These are phyloP conservation scores for Thraustotheca clavata DNA, from an alignment of 352 stramenopile genomes.

Conservation along the genomic window DNA sequence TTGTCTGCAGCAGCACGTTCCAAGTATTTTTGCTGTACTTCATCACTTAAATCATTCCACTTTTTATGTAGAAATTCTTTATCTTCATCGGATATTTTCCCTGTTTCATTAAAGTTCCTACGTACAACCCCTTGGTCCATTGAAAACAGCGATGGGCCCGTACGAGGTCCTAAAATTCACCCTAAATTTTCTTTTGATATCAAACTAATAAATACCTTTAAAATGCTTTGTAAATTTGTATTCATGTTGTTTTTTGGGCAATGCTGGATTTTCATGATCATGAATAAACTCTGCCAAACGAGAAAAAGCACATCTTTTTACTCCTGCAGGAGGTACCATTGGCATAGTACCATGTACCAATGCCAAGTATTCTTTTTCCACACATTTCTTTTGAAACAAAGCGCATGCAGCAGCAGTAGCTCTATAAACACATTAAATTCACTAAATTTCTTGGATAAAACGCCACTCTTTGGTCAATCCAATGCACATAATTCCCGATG, in stretches of 20 bases:
- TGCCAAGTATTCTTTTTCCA: constrained; percentile 81
- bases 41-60: constrained; percentile 30
- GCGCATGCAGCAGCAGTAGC: constrained; percentile 50
- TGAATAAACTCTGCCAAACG: constrained; percentile 58
- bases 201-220: background rate
- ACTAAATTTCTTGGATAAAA: background rate
- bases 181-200: background rate
- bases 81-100: constrained; percentile 36
- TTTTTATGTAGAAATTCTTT: constrained; percentile 43
- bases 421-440: constrained; percentile 25
- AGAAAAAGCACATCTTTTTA: constrained; percentile 46
- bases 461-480: constrained; percentile 60
- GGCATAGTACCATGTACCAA: constrained; percentile 65
- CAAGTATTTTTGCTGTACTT: constrained; percentile 17
- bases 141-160: constrained; percentile 53
- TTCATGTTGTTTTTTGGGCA: constrained; percentile 36
- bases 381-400: constrained; percentile 70
- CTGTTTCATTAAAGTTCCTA: constrained; percentile 18
- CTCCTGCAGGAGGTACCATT: constrained; percentile 30
- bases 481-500: constrained; percentile 77
- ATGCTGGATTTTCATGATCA: constrained; percentile 60
- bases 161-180: constrained; percentile 37
- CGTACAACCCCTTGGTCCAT: constrained; percentile 50
- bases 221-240: constrained; percentile 20
- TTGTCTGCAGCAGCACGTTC: constrained; percentile 14